Base-by-base conservation (phyloP, 2,329 filamentous ascomycete genomes). In the Aspergillus nomiae region DNA sequence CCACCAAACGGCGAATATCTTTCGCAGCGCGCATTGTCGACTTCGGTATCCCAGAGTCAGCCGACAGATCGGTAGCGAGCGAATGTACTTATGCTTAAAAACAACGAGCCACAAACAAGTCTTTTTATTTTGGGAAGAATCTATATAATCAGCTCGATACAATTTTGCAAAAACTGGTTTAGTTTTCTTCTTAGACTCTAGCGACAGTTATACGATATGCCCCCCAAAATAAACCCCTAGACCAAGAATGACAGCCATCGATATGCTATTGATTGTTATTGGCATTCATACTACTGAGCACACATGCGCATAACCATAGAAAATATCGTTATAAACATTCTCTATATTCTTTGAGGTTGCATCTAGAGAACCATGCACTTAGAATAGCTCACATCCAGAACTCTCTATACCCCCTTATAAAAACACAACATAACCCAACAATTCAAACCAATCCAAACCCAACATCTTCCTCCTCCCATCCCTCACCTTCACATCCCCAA, bases 21-120 rank as follows among this genome's bases (percentile, higher is more conserved):
- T 77, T 77, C 54, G 74, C 74, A 0, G 75, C 76, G 50, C 76
- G 74, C 60, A 76, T 77, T 54, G 71, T 77, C 62, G 75, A 77
- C 56, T 70, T 78, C 59, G 75, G 73, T 48, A 76, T 77, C 21
- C 74, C 76, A 10, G 71, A 74, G 28, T 63, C 74, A 4, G 67
- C 70, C 14, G 69, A 69, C 19, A 56, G 53, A 26, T 75, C 69
- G 71, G 65, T 66, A 28, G 63, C 69, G 24, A 45, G 41, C 53
- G 54, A 66, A 36, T 56, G 36, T 21, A 45, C 62, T 41, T 66
- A 28, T 32, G 28, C 8, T 12, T 48, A 48, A 38, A 38, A 38
- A 1, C 16, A 38, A 38, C 36, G 1, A 38, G 7, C 16, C 32
- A 19, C 16, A 19, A n/a, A 41, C 10, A 2, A 19, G 7, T 9